Conservation (phyloP, 2,329 filamentous ascomycete genomes). For the Teratosphaeria pseudoeucalypti region DNA sequence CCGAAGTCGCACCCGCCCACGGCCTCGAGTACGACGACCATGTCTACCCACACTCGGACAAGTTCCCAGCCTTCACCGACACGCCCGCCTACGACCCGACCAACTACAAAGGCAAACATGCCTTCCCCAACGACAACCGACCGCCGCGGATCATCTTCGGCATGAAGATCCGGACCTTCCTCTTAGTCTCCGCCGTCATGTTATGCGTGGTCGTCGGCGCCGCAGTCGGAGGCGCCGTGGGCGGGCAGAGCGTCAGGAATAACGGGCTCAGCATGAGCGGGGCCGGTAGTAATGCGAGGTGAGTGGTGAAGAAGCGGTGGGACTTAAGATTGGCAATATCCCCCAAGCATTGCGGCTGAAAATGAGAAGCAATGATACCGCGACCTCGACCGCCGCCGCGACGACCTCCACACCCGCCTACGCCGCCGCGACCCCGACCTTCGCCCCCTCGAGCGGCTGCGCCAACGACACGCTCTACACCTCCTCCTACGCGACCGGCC, state of each 20-base stretch:
- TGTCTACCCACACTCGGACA: constrained; percentile 26
- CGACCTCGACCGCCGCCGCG: constrained; percentile 7
- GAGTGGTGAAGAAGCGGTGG: background rate
- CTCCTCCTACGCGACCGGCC: constrained; percentile 12
- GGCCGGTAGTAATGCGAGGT: constrained; percentile 2
- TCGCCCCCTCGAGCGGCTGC: constrained; percentile 22
- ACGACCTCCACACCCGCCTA: constrained; percentile 13
- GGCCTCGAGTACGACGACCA: constrained; percentile 30
- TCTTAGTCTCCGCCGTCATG: constrained; percentile 24
- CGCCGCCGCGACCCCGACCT: constrained; percentile 22
- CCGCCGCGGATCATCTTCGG: constrained; percentile 30
- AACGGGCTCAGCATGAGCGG: background rate
- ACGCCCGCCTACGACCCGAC: constrained; percentile 14
- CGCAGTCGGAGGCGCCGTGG: constrained; percentile 28
- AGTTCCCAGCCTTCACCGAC: constrained; percentile 26
- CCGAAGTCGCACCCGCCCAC: constrained; percentile 29
- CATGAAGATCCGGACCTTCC: constrained; percentile 28
- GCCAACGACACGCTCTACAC: constrained; percentile 24
- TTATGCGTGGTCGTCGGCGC: constrained; percentile 24
- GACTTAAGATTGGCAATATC: background rate
- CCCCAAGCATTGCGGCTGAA: constrained; percentile 4
- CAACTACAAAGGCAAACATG: constrained; percentile 12
- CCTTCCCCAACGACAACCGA: constrained; percentile 15
- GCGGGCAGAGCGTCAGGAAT: constrained; percentile 20
- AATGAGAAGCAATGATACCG: background rate